A percentile compares a stretch with the other conserved stretches of the same genome.
Evolutionary conservation across 179 eudicot genomes (phyloP).

Genomic region (Carnegiea gigantea): DNA sequence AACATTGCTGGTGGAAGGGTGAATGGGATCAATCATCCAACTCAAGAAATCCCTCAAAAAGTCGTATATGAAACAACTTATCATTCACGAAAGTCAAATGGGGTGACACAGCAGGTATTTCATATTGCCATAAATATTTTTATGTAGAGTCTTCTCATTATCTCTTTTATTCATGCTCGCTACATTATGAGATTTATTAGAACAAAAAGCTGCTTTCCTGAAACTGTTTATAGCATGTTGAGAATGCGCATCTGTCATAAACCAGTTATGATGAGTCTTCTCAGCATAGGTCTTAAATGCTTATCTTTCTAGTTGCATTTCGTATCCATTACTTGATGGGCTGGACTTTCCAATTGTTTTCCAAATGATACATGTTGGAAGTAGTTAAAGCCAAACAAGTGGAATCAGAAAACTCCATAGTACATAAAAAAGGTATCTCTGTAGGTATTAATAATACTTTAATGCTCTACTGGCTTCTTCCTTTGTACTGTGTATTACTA

Average conservation of each 20-base stretch:
- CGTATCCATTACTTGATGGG: background rate
- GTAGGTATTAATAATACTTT: background rate
- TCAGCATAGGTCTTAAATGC: background rate
- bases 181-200: background rate
- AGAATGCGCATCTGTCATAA: background rate
- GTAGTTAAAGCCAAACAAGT: background rate
- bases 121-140: background rate
- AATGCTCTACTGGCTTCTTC: background rate
- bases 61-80: conserved; percentile 23
- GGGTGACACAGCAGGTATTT: conserved; percentile 34
- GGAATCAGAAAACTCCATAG: background rate
- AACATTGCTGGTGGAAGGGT: conserved; percentile 24
- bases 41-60: conserved; percentile 25
- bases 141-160: background rate
- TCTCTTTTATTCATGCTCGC: conserved; percentile 6
- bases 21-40: conserved; percentile 27
- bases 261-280: background rate
- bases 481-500: too few relatives aligned
- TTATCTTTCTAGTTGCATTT: background rate
- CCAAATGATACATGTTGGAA: background rate
- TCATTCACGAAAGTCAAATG: conserved; percentile 20
- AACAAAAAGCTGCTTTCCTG: background rate
- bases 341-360: background rate
- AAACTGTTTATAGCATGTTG: conserved; percentile 1
- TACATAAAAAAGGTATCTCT: background rate